Conservation (phyloP, 495 filamentous ascomycete species). For the Xeromyces bisporus region DNA sequence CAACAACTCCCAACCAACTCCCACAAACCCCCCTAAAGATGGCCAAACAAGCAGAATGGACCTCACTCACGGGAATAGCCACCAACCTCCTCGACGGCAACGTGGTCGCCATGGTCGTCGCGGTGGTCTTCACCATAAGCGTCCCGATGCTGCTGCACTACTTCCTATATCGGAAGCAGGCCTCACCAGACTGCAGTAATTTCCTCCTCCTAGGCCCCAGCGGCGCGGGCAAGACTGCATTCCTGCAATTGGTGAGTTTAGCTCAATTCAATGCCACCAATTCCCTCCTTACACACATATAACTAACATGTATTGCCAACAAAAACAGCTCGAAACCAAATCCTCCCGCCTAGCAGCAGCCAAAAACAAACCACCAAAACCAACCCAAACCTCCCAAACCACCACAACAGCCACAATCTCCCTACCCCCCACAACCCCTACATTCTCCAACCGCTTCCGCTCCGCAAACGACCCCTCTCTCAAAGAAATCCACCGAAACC, state of each 20-base stretch:
- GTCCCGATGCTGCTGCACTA: constrained; percentile 65
- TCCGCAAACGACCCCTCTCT: constrained; percentile 51
- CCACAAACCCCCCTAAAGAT: constrained; percentile 10
- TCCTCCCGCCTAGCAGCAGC: constrained; percentile 12
- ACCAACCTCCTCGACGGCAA: constrained; percentile 29
- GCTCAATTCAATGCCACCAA: background rate
- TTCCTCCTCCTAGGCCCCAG: constrained; percentile 77
- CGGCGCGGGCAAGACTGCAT: constrained; percentile 73
- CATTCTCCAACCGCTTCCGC: constrained; percentile 52
- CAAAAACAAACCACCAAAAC: constrained; percentile 14
- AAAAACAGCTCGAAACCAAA: constrained; percentile 31
- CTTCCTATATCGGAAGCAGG: constrained; percentile 47
- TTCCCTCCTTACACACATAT: background rate
- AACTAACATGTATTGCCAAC: background rate
- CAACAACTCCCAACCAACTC: no score
- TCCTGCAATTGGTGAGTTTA: constrained; percentile 56
- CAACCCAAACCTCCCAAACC: constrained; percentile 70
- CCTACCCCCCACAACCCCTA: constrained; percentile 44
- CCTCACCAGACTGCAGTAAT: constrained; percentile 52
- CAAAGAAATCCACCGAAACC: constrained; percentile 48
- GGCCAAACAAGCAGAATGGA: constrained; percentile 19
- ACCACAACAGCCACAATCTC: constrained; percentile 55
- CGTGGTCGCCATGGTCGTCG: constrained; percentile 39
- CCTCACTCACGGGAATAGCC: constrained; percentile 17
- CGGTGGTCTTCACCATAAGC: constrained; percentile 50